A percentile compares a stretch with the other conserved stretches of the same genome.
Evolutionary conservation across 2,329 filamentous ascomycete species (phyloP).

Genomic region (Diaporthe vaccinii): DNA sequence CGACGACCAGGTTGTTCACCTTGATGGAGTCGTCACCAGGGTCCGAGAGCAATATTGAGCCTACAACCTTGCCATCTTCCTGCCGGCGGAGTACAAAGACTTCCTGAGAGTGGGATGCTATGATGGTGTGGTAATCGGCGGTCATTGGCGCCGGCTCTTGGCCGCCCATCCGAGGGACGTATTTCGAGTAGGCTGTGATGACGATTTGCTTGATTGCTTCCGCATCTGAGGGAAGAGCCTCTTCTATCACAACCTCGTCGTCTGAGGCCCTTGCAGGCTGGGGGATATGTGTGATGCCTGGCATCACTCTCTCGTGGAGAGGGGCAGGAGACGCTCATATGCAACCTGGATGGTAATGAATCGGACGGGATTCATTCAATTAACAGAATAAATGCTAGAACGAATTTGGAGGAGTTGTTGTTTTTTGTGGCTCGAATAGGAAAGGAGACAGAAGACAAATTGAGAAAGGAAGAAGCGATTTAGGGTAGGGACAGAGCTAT

Average conservation of each 20-base stretch:
- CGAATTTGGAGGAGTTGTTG: fast-evolving
- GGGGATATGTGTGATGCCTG: background rate
- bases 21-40: constrained; percentile 36
- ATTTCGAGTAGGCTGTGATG: constrained; percentile 50
- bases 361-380: background rate
- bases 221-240: constrained; percentile 43
- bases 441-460: background rate
- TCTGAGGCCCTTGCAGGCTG: background rate
- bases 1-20: constrained; percentile 45
- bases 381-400: too few species aligned
- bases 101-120: constrained; percentile 43
- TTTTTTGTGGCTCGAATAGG: background rate
- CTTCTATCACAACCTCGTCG: background rate
- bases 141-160: constrained; percentile 54
- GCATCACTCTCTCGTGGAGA: background rate
- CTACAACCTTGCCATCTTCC: constrained; percentile 42
- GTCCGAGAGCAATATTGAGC: constrained; percentile 48
- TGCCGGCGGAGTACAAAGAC: constrained; percentile 45
- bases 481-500: background rate
- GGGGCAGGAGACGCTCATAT: background rate
- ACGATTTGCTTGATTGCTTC: constrained; percentile 50
- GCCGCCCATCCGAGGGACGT: constrained; percentile 52
- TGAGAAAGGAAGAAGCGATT: background rate
- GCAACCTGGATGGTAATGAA: background rate
- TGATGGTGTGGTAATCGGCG: constrained; percentile 49